Base-by-base conservation (phyloP, 1,139 yeast species). In the Candida albicans region DNA sequence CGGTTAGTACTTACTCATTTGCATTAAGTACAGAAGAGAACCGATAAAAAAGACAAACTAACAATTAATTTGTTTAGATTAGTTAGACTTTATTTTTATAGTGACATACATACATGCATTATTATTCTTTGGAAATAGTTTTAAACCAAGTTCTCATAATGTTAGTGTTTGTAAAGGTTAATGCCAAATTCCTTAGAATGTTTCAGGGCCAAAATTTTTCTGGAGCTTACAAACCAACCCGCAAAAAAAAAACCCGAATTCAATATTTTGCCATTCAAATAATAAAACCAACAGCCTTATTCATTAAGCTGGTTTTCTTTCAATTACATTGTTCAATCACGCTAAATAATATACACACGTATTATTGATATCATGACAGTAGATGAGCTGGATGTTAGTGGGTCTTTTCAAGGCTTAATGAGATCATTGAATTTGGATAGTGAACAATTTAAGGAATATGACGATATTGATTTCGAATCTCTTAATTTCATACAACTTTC, bases 1-100 rank as follows among this genome's bases (percentile, higher is more conserved):
- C 64, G 14, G 69, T 70, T 7, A 69, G 75, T 51, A 68, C 73
- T 13, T 70, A 68, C 47, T 73, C 78, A 2, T 72, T 71, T 56
- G 76, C 79, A 5, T 55, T 68, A 15, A 71, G 77, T 52, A 54
- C 60, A 2, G 60, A 57, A 40, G 46, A 37, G 2, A 35, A 24
- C 30, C 35, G 27, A 10, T 40, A 42, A 31, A 36, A 35, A 7
- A 5, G 25, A 11, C n/a, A 5, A 7, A 4, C 22, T 4, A 18
- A 18, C 22, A 18, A 18, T 7, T 10, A 13, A 8, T n/a, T 12
- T n/a, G 8, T 29, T 25, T 26, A 32, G 25, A 32, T 32, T 32
- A 30, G 24, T 18, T 18, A 18, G 22, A 18, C 22, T 18, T 18
- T 18, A 18, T 18, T 18, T 18, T 18, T 18, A 5, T 18, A 18